Evolutionary conservation across 169 alveolate species (phyloP), one percentile per base, ranked within the genome.

Genomic region (Theileria annulata): DNA sequence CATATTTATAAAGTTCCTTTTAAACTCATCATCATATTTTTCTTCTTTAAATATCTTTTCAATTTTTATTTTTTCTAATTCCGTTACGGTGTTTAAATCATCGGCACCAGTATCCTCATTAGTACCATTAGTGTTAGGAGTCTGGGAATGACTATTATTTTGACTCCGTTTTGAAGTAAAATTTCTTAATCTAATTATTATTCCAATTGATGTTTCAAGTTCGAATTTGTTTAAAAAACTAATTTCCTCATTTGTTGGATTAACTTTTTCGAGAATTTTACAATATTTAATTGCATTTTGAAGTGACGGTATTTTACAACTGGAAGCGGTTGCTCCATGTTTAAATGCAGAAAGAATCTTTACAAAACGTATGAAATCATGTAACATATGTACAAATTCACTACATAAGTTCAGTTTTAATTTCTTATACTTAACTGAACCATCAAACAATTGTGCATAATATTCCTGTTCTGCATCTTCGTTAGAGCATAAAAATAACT

Each of bases 291-390:
- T 59, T 27, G 73, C 37, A 13, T 63, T 81, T 15, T 60, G 70
- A 0, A 58, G 69, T 27, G 47, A 49, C n/a, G 89, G 89, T 25
- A 62, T 17, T 19, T 62, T 72, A 62, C 77, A 64, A 70, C 60
- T 19, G 69, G 28, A 23, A 6, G 28, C 74, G 8, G 63, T 59
- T 28, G 85, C 67, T 13, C 25, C 27, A 9, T 64, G 60, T 21
- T 66, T 37, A 72, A 35, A 82, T 28, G 76, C 30, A 3, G 86
- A 75, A 3, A 33, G 23, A 19, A 82, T 51, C 17, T 69, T 84
- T 28, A 82, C 70, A 70, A 69, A 76, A 60, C 76, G 58, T 21
- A 82, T 66, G 54, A 82, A 42, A 49, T 75, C 77, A 79, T 75
- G 77, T 59, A 82, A 47, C 28, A 66, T 64, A 30, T 68, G 72